Evolutionary conservation across 1,284 basidiomycete genomes (phyloP), one percentile per base, ranked within the genome.

Genomic region (Schizophyllum commune): DNA sequence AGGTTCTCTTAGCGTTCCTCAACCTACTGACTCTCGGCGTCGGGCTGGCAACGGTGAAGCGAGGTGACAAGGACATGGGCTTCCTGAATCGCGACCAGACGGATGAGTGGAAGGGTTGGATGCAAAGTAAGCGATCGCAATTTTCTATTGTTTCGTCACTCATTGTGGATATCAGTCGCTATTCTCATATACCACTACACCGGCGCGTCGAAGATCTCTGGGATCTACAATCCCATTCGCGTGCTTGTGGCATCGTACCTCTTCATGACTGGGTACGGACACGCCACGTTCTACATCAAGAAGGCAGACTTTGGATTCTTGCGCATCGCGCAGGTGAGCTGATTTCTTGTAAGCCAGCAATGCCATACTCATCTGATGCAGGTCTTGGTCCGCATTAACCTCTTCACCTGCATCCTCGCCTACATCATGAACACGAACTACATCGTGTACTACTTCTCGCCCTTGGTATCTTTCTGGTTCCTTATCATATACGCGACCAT

Each of bases 51-150:
- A 91, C 88, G 0, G 74, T 91, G 62, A 86, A 85, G 69, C 83
- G 82, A 21, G 81, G 78, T 22, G 89, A 91, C 66, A 92, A 90
- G 67, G 92, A 96, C 70, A 74, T 90, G 57, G 93, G 94, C 0
- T 92, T 94, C 73, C 75, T 96, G 66, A 95, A 94, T 68, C 81
- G 93, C 59, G 91, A 94, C 59, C 92, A 96, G 72, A 95, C 92
- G 0, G 92, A 96, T 68, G 93, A 96, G 74, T 94, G 92, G 92
- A 96, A 96, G 72, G 93, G 93, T 0, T 96, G 93, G 93, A 96
- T 96, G 93, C 93, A 96, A 77, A 81, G 91, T 92, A 70, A 62
- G 87, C 76, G 1, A 32, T 51, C 39, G 32, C 58, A 64, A 39
- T 34, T 55, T 61, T 32, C 32, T 47, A 4, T 47, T 32, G 51